Evolutionary conservation across 495 filamentous ascomycete species (phyloP), one percentile per base, ranked within the genome.

Genomic region (Ramalina intermedia): DNA sequence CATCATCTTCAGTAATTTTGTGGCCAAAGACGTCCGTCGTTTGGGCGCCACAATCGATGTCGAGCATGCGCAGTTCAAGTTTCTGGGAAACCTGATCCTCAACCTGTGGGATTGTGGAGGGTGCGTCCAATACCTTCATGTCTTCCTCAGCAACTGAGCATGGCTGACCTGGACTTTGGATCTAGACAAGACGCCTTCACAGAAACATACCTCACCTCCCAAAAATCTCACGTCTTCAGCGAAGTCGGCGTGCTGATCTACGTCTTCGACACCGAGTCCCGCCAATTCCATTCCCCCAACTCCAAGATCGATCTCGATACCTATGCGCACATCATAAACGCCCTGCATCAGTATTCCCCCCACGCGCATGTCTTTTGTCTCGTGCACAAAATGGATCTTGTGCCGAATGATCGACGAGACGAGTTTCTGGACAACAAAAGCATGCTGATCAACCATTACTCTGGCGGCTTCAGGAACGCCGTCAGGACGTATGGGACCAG

Each of bases 31-130:
- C 70, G 94, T 94, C 5, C 81, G 91, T 23, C 72, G 91, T 26
- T 67, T 98, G 52, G 91, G 90, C 42, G 91, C 91, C n/a, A 98
- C 91, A 4, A 96, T 98, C 61, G 91, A 96, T 64, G 89, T 98
- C 43, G 91, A 98, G 69, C 84, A 96, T 55, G 94, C 87, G 41
- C 87, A 94, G 66, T 87, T 96, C 67, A 90, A 93, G 65, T 98
- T 98, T 67, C 81, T 98, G 63, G 91, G 91, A 24, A 96, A 96
- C 61, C 72, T 98, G 41, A 94, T 89, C 29, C 73, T 98, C 49
- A 96, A 98, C 66, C 76, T 98, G 13, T 98, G 91, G 91, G 91
- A 98, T 66, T 98, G 91, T 62, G 91, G 91, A 66, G 84, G 84
- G 82, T 85, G 48, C 63, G 77, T 54, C 16, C 12, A 41, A 9